Evolutionary conservation across 345 rosid genomes (phyloP), one percentile per base, ranked within the genome.

Genomic region (Gossypium ekmanianum): DNA sequence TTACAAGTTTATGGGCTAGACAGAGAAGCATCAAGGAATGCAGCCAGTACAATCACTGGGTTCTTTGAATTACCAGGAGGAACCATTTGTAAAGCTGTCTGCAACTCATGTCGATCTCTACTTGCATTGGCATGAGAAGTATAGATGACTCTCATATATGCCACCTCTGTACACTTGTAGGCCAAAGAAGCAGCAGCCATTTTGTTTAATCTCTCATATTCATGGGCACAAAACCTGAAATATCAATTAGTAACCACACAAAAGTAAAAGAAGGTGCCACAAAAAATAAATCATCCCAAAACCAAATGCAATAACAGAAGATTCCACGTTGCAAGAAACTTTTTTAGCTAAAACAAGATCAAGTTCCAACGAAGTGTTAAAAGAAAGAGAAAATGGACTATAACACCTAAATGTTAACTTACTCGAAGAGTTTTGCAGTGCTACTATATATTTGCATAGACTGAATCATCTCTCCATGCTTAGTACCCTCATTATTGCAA

Each of bases 401-500:
- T 9, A 50, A 51, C 61, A 73, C 22, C 57, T 26, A 27, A 59
- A 12, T 44, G 72, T 77, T 39, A 59, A 87, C 91, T 93, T 91
- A 96, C 99, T 92, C 94, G 94, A 88, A 96, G 66, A 96, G 91
- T 75, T 92, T 88, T 61, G 97, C 98, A 24, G 99, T 96, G 85
- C 91, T 92, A 54, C 87, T 78, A 80, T 92, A 96, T 26, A 88
- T 86, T 75, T 85, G 84, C 82, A 83, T 64, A 43, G 94, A 85
- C 71, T 85, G 97, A 75, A 81, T 73, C 84, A 84, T 83, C 76
- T 93, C 98, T 74, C 88, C 92, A 69, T 83, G 87, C 82, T 88
- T 94, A 68, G 86, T 81, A 83, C 77, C 83, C 73, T 91, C 92
- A 50, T 61, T 83, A 80, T 87, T 85, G 79, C 91, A 75, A 77